Conservation (phyloP, 306 rosid genomes). For the Cucumis melo region DNA sequence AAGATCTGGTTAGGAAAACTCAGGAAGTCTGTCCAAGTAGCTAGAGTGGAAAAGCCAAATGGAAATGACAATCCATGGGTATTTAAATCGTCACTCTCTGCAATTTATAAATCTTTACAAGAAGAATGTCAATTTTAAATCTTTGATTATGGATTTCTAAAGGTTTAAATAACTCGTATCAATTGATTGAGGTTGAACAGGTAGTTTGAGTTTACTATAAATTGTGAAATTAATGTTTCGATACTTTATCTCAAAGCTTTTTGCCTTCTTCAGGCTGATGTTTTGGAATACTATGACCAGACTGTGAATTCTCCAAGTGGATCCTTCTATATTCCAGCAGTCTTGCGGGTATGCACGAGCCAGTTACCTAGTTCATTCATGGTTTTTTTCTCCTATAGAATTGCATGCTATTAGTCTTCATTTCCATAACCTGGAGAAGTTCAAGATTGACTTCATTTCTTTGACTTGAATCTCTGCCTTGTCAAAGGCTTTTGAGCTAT, state of each 20-base stretch:
- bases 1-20: not conserved
- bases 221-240: not conserved
- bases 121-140: not conserved
- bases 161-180: not conserved
- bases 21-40: not conserved
- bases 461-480: not conserved
- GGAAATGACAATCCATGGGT: not conserved
- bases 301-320: conserved; percentile 83
- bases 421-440: not conserved
- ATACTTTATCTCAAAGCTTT: not conserved
- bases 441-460: not conserved
- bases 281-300: conserved; percentile 84
- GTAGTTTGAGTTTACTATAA: not conserved
- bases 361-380: conserved; percentile 5
- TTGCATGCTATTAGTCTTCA: not conserved
- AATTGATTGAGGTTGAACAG: not conserved
- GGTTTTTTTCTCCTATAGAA: not conserved
- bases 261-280: conserved; percentile 56
- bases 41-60: not conserved
- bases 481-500: conserved; percentile 6
- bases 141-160: not conserved
- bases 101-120: not conserved
- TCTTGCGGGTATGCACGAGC: conserved; percentile 51
- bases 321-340: conserved; percentile 91
- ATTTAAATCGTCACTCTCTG: not conserved